Evolutionary conservation across 2,329 filamentous ascomycete genomes (phyloP), one percentile per base, ranked within the genome.

Genomic region (Stenocarpella maydis): DNA sequence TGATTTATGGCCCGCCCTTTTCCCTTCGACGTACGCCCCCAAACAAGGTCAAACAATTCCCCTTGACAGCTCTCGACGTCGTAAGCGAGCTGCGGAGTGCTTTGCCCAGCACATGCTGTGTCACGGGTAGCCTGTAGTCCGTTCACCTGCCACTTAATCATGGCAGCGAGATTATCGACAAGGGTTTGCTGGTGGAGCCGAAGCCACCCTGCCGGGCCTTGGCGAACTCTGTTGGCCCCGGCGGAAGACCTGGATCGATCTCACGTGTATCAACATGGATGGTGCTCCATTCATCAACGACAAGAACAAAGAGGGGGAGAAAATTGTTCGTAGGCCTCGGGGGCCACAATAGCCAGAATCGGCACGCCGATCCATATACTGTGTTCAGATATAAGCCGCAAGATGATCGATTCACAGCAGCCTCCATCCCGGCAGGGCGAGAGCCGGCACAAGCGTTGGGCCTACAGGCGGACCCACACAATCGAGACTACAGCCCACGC

Each of bases 381-480:
- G n/a, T n/a, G 43, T 49, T 49, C 5, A 63, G 58, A 63, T 47
- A 37, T 63, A 63, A 63, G 58, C 58, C 58, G 58, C 58, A 63
- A 63, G 43, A 63, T 63, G 43, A 63, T 63, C 58, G 14, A 37
- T 31, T 34, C n/a, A n/a, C 58, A 63, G 43, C 43, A 63, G 58
- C 43, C 43, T 47, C 24, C 41, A 63, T 63, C 58, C 58, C 58
- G 28, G 58, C 43, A 14, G 8, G n/a, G 43, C 28, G 43, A 49
- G 7, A 43, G 43, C 28, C 43, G 58, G 58, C 28, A 37, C 28
- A 47, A 45, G 19, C 24, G 12, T 10, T n/a, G 41, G 41, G 6
- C 17, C 17, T 24, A 17, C 17, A 34, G 43, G 26, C 9, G 14
- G 58, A 31, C 28, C 21, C 5, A 7, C 12, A 28, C 34, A 24